Conservation (phyloP, 2,329 filamentous ascomycete species). For the Aspergillus brasiliensis region DNA sequence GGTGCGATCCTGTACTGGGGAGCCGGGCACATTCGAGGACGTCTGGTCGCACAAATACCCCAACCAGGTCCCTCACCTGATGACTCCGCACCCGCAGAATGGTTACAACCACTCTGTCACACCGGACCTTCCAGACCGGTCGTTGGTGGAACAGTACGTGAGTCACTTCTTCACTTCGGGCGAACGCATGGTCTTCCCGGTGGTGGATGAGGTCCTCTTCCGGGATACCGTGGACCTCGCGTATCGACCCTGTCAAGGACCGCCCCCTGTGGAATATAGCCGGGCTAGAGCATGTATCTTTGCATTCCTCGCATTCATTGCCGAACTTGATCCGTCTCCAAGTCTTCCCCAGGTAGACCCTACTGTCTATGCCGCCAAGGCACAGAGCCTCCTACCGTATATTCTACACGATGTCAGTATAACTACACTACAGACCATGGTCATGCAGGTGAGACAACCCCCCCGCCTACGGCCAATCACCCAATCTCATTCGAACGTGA, state of each 20-base stretch:
- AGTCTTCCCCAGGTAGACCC: neutral
- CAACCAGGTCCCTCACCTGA: neutral
- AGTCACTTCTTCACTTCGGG: neutral
- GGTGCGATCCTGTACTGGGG: slow-evolving; percentile 2
- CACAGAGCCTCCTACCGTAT: neutral
- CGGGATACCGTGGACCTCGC: neutral
- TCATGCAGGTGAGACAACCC: neutral
- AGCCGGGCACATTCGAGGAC: neutral
- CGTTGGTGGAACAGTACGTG: neutral
- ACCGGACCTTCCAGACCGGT: slow-evolving; percentile 4
- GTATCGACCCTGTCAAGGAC: neutral
- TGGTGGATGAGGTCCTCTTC: neutral
- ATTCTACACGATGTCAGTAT: slow-evolving; percentile 1
- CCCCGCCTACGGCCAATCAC: neutral
- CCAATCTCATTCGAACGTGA: too few species aligned
- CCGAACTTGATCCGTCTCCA: neutral
- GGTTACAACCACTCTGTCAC: neutral
- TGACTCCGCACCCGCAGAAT: neutral
- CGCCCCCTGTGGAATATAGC: neutral
- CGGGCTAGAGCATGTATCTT: neutral
- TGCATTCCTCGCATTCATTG: neutral
- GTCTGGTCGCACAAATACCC: neutral
- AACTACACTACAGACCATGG: neutral
- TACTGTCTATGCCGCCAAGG: neutral
- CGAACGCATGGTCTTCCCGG: neutral